These are phyloP conservation scores for Coccomyxa subellipsoidea DNA, from an alignment of 163 green algal genomes.

Conservation along the genomic window DNA sequence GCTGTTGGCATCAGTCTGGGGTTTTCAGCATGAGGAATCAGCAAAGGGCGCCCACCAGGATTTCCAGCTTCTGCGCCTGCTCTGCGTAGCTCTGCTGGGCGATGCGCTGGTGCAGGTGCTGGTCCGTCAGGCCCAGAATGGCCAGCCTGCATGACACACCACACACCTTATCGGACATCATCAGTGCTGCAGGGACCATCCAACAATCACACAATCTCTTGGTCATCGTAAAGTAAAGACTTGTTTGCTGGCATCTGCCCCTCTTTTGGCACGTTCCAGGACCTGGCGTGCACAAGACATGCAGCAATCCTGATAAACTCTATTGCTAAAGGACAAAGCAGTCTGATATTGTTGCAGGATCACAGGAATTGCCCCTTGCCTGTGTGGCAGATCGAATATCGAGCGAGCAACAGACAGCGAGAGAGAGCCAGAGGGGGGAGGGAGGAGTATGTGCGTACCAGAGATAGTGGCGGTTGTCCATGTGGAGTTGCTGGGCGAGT, in stretches of 20 bases:
- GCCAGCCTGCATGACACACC: conserved; percentile 49
- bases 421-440: not conserved
- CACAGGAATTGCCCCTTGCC: not conserved
- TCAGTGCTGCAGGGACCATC: not conserved
- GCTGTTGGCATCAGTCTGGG: too few relatives aligned
- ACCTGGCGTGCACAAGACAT: too few relatives aligned
- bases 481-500: conserved; percentile 51
- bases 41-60: conserved; percentile 1
- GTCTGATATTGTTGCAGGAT: too few relatives aligned
- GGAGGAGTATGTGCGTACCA: conserved; percentile 39
- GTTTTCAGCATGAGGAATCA: not conserved
- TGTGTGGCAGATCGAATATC: not conserved
- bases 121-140: conserved; percentile 84
- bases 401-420: not conserved
- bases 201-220: not conserved
- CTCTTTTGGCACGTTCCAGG: too few relatives aligned
- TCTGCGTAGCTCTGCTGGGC: conserved; percentile 39
- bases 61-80: conserved; percentile 18
- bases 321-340: too few relatives aligned
- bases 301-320: too few relatives aligned
- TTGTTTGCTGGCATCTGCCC: too few relatives aligned
- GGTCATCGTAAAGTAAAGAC: too few relatives aligned
- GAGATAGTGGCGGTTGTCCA: conserved; percentile 64
- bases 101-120: conserved; percentile 76
- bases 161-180: not conserved